Conservation (phyloP, 441 rosid species). For the Brassica hybrid region DNA sequence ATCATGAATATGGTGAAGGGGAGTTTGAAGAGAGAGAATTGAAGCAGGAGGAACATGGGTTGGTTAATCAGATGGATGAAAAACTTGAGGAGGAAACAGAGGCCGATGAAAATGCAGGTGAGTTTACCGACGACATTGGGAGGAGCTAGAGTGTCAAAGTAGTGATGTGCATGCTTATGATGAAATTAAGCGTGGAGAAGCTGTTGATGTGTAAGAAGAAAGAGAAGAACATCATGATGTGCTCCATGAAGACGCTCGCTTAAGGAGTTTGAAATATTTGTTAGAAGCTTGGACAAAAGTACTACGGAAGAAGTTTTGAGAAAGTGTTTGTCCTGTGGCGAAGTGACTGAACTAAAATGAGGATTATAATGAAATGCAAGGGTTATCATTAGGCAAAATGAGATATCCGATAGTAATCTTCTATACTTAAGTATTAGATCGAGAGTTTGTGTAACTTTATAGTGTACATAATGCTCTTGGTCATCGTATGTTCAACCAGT, state of each 20-base stretch:
- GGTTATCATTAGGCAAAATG: too few relatives aligned
- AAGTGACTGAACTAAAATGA: too few relatives aligned
- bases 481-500: conserved; percentile 30
- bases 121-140: conserved; percentile 15
- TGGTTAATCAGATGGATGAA: conserved; percentile 65
- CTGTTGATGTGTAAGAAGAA: conserved; percentile 54
- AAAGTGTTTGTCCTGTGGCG: conserved; percentile 53
- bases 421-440: conserved; percentile 41
- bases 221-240: conserved; percentile 74
- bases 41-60: conserved; percentile 58
- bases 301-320: conserved; percentile 76
- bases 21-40: conserved; percentile 72
- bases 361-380: too few relatives aligned
- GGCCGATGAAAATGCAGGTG: conserved; percentile 66
- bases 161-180: neutral
- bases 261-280: conserved; percentile 94
- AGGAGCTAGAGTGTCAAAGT: neutral
- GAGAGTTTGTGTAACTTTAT: conserved; percentile 42
- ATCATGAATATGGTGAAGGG: conserved; percentile 66
- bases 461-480: conserved; percentile 43
- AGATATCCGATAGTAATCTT: conserved; percentile 43
- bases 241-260: conserved; percentile 86
- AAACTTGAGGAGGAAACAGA: conserved; percentile 69
- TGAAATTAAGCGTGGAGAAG: conserved; percentile 52
- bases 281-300: conserved; percentile 52